Base-by-base conservation (phyloP, 2,329 filamentous ascomycete genomes). In the Aspergillus transmontanensis region DNA sequence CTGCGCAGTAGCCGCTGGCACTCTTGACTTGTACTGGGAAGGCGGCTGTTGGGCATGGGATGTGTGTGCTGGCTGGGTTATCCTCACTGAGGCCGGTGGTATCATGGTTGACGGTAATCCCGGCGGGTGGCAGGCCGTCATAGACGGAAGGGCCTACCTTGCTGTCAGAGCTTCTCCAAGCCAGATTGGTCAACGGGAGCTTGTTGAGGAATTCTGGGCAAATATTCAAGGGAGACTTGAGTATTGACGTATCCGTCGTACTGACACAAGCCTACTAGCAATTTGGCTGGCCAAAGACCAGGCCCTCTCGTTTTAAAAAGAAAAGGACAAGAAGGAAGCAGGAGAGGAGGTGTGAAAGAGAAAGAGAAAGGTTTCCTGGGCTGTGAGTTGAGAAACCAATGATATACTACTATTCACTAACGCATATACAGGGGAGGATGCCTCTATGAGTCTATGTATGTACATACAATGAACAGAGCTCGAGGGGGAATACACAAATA, bases 11-110 rank as follows among this genome's bases (percentile, higher is more conserved):
- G 87, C 87, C 4, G 79, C 80, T 41, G 87, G 87, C 0, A 78
- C 79, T 26, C 62, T 88, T 57, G 87, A 89, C 75, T 70, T 86
- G n/a, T 89, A 88, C 64, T 89, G 87, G 87, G 87, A 89, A 69
- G 86, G 84, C 2, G 87, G 87, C 0, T 88, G 85, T 69, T 89
- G 86, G 86, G 85, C 85, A 9, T 89, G 87, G 87, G 87, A 89
- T 79, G 86, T 89, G 11, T 88, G 85, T 70, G 87, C 87, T 5
- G 87, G 84, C 0, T 88, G 86, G 87, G 82, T 87, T 2, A 84
- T 89, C 58, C 69, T 89, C 48, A 80, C 79, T 28, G 87, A 89
- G 73, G 85, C 87, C 1, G 87, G 86, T 0, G 87, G 87, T 0
- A 79, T 83, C 26, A 80, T 89, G 62, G 86, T 85, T 14, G 86